phyloP scores from a whole-genome alignment of 2,329 filamentous ascomycete species.

The Ustulina deusta region DNA sequence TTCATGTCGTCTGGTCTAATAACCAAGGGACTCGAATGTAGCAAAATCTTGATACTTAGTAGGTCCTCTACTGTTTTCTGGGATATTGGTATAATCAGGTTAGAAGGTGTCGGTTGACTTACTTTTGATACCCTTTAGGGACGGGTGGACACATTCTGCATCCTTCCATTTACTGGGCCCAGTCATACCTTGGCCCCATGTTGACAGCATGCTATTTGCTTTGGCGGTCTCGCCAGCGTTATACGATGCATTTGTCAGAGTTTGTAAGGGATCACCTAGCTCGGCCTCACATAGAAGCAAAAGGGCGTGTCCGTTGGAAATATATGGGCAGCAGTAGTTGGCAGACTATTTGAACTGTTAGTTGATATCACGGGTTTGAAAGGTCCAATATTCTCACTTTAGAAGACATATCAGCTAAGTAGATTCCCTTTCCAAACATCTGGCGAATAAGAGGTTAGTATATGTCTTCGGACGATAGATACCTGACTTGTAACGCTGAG shows the following conservation, averaged over 20 bases:
- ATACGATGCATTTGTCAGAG: conserved; percentile 69
- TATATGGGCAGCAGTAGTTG: conserved; percentile 74
- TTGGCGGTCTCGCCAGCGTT: conserved; percentile 73
- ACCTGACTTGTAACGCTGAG: too few species aligned
- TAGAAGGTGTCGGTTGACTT: conserved; percentile 48
- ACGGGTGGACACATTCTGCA: conserved; percentile 72
- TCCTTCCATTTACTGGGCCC: conserved; percentile 81
- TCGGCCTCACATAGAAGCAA: conserved; percentile 87
- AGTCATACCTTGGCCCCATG: conserved; percentile 74
- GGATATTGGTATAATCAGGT: background rate
- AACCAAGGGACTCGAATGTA: background rate
- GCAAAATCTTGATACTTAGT: background rate
- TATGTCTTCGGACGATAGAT: too few species aligned
- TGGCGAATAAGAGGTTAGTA: too few species aligned
- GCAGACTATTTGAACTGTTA: conserved; percentile 64
- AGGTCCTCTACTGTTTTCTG: too few species aligned
- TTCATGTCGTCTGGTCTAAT: background rate
- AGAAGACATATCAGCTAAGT: conserved; percentile 85
- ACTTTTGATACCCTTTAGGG: conserved; percentile 76
- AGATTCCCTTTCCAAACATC: conserved; percentile 94
- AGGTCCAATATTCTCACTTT: conserved; percentile 59
- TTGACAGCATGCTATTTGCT: conserved; percentile 70
- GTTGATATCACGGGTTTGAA: background rate
- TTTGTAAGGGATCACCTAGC: conserved; percentile 79
- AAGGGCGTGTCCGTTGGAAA: conserved; percentile 76